phyloP scores from a whole-genome alignment of 2,329 filamentous ascomycete genomes.

The Botrytis sinoallii region DNA sequence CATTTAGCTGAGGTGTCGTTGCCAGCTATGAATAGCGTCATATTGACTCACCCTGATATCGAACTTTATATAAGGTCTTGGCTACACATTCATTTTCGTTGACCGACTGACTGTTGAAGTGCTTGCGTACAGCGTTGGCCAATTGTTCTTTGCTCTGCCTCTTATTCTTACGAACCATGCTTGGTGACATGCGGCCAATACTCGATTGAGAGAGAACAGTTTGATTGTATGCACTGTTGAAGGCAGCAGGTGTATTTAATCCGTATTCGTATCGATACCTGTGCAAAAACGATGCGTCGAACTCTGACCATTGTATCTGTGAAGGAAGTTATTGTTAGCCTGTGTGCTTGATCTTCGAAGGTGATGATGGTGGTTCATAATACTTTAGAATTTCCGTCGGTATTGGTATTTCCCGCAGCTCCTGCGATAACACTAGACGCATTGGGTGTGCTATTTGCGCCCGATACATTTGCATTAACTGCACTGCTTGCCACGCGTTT shows the following conservation, averaged over 20 bases:
- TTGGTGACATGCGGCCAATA: constrained; percentile 71
- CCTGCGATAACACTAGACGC: constrained; percentile 20
- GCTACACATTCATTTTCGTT: constrained; percentile 82
- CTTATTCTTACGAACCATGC: constrained; percentile 66
- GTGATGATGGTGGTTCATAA: constrained; percentile 24
- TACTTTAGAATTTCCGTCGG: constrained; percentile 34
- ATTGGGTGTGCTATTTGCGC: constrained; percentile 32
- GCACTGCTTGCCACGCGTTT: constrained; percentile 31
- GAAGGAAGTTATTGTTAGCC: constrained; percentile 6
- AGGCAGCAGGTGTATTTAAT: constrained; percentile 68
- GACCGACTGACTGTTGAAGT: constrained; percentile 77
- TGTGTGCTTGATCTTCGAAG: neutral
- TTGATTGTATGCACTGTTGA: constrained; percentile 60
- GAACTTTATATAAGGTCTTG: constrained; percentile 43
- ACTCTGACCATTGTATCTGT: constrained; percentile 63
- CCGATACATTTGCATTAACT: constrained; percentile 29
- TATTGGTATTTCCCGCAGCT: constrained; percentile 20
- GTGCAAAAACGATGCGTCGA: constrained; percentile 66
- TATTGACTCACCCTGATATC: constrained; percentile 35
- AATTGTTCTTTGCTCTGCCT: constrained; percentile 71
- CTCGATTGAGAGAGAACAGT: constrained; percentile 60
- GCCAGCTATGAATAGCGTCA: neutral
- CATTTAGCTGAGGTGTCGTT: constrained; percentile 19
- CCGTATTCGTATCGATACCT: constrained; percentile 72
- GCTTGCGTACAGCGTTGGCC: constrained; percentile 69